Base-by-base conservation (phyloP, 306 rosid genomes). In the Begonia masoniana region DNA sequence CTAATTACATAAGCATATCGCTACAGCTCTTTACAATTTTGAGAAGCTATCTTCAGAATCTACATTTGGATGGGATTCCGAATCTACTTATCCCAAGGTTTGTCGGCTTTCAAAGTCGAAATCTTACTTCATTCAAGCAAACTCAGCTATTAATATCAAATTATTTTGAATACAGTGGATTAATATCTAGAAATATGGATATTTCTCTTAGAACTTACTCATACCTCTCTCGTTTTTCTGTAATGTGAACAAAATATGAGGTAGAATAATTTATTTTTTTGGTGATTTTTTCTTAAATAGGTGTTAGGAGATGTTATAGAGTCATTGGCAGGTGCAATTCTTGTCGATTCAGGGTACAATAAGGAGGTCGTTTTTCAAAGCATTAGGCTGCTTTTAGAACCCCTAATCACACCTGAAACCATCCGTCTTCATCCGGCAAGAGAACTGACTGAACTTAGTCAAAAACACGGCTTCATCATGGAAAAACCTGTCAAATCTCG, bases 281-380 rank as follows among this genome's bases (percentile, higher is more conserved):
- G 39, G 39, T 31, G 7, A 31, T 31, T 6, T 31, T 31, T 31
- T 5, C 8, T 1, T 31, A 31, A 46, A 55, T 51, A 88, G 94
- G 97, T 84, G 23, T 83, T 88, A 21, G 95, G 78, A 46, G 97
- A 88, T 66, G 62, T 88, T 5, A 70, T 88, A 2, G 93, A 88
- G 72, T 84, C 97, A 70, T 51, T 88, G 41, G 94, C 84, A 10
- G 95, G 95, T 51, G 94, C 97, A 47, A 76, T 88, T 52, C 60
- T 67, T 17, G 84, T 88, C 10, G 95, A 88, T 62, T 82, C 97
- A 0, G 78, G 78, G 14, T 82, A 68, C 70, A 7, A 31, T 31
- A 62, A 80, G 60, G 83, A 78, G 11, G 35, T 13, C 9, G 89
- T 85, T 45, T 78, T 76, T 67, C 39, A 51, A 58, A 75, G 95